A percentile compares a stretch with the other conserved stretches of the same genome.
Evolutionary conservation across 306 rosid genomes (phyloP).

Genomic region (Corylus avellana): DNA sequence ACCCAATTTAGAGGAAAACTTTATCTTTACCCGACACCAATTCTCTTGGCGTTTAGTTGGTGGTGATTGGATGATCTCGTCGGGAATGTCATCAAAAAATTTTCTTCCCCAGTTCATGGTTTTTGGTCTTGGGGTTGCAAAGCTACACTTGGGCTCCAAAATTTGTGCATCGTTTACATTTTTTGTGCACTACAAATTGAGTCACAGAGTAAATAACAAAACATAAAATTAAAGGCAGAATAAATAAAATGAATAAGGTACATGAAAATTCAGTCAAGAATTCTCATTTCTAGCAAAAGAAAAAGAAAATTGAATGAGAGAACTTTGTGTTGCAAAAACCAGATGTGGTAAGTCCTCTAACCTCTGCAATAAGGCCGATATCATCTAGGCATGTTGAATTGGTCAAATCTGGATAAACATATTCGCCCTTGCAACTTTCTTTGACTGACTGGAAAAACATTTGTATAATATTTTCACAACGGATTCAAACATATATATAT

Average conservation of each 20-base stretch:
- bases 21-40: slow-evolving; percentile 24
- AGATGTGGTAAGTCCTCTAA: neutral
- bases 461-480: neutral
- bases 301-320: too few relatives aligned
- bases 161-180: slow-evolving; percentile 20
- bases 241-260: neutral
- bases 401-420: slow-evolving; percentile 10
- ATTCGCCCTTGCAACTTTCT: slow-evolving; percentile 32
- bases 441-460: slow-evolving; percentile 23
- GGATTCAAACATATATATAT: neutral
- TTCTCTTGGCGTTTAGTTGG: neutral
- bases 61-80: slow-evolving; percentile 21
- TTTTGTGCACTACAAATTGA: slow-evolving; percentile 19
- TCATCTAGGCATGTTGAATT: slow-evolving; percentile 26
- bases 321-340: too few relatives aligned
- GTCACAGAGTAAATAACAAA: neutral
- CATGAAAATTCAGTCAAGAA: neutral
- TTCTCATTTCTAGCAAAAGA: neutral
- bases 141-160: slow-evolving; percentile 28
- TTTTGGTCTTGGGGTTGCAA: slow-evolving; percentile 18
- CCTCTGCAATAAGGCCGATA: slow-evolving; percentile 27
- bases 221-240: neutral
- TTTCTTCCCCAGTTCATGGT: slow-evolving; percentile 2
- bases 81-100: slow-evolving; percentile 27
- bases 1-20: too few relatives aligned